Evolutionary conservation across 1,284 basidiomycete species (phyloP).

Genomic region (Tylopilus sp.): DNA sequence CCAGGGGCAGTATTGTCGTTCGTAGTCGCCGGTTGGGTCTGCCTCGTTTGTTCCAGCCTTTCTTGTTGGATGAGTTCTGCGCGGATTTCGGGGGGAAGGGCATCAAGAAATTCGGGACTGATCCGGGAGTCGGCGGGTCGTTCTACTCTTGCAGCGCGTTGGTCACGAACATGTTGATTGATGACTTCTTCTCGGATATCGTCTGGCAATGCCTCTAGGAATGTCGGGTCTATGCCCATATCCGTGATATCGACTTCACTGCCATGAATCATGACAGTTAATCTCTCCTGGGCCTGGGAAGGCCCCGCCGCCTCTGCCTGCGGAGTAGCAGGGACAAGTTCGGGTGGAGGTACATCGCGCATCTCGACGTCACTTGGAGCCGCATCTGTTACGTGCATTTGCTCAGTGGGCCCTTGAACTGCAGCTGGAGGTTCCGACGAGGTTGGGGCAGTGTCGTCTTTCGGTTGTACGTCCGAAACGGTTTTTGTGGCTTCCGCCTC

Average conservation of each 20-base stretch:
- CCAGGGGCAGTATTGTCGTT: slow-evolving; percentile 38
- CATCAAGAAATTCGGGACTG: slow-evolving; percentile 93
- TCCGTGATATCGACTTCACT: slow-evolving; percentile 97
- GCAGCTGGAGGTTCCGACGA: slow-evolving; percentile 9
- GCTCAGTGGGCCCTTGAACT: slow-evolving; percentile 14
- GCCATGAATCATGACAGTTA: slow-evolving; percentile 88
- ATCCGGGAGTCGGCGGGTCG: slow-evolving; percentile 82
- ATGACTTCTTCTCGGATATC: slow-evolving; percentile 99
- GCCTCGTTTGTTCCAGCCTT: slow-evolving; percentile 73
- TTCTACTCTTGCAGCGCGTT: slow-evolving; percentile 70
- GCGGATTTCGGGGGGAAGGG: slow-evolving; percentile 92
- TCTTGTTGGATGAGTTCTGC: slow-evolving; percentile 97
- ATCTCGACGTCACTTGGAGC: slow-evolving; percentile 26
- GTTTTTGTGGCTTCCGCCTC: slow-evolving; percentile 29
- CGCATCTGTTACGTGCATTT: slow-evolving; percentile 14
- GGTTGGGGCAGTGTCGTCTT: slow-evolving; percentile 12
- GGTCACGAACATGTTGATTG: slow-evolving; percentile 95
- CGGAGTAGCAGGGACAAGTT: slow-evolving; percentile 11
- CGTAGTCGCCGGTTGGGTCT: slow-evolving; percentile 46
- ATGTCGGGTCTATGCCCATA: slow-evolving; percentile 97
- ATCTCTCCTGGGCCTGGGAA: slow-evolving; percentile 46
- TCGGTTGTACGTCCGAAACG: slow-evolving; percentile 10
- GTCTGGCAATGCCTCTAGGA: slow-evolving; percentile 96
- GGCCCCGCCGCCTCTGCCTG: slow-evolving; percentile 29
- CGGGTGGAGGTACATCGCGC: slow-evolving; percentile 21